These are phyloP conservation scores for Hanseniaspora taiwanica DNA, from an alignment of 805 yeast genomes.

Conservation along the genomic window DNA sequence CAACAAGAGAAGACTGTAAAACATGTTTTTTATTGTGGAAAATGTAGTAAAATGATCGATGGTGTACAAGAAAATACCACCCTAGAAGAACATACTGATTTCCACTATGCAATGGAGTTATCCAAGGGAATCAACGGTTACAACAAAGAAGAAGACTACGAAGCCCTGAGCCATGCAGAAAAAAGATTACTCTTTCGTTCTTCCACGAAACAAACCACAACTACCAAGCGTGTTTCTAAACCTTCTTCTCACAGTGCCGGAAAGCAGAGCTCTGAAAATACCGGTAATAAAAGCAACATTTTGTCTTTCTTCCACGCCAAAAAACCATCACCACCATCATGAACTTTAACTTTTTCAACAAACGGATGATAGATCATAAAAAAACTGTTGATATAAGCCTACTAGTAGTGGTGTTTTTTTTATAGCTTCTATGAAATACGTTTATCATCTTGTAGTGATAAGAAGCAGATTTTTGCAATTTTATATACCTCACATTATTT, in stretches of 20 bases:
- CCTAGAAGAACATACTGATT: constrained; percentile 38
- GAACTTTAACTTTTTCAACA: no score
- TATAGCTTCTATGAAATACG: no score
- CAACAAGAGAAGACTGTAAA: no score
- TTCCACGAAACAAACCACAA: background rate
- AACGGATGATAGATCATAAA: no score
- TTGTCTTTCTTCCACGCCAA: background rate
- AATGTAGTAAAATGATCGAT: constrained; percentile 12
- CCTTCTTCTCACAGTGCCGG: background rate
- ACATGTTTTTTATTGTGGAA: constrained; percentile 8
- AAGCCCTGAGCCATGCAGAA: constrained; percentile 18
- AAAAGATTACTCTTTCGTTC: constrained; percentile 13
- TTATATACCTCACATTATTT: no score
- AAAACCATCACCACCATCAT: background rate
- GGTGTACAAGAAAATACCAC: constrained; percentile 4
- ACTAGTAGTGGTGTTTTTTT: no score
- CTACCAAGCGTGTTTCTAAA: background rate
- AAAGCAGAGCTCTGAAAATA: no score
- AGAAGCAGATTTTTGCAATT: no score
- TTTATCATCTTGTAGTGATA: no score
- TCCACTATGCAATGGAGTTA: constrained; percentile 37
- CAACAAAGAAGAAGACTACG: constrained; percentile 9
- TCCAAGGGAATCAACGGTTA: constrained; percentile 31
- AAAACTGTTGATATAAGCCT: no score
- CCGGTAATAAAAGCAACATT: background rate